A percentile compares a stretch with the other conserved stretches of the same genome.
Conservation (phyloP, 495 filamentous ascomycete genomes). For the Penicillium psychrofluorescens region DNA sequence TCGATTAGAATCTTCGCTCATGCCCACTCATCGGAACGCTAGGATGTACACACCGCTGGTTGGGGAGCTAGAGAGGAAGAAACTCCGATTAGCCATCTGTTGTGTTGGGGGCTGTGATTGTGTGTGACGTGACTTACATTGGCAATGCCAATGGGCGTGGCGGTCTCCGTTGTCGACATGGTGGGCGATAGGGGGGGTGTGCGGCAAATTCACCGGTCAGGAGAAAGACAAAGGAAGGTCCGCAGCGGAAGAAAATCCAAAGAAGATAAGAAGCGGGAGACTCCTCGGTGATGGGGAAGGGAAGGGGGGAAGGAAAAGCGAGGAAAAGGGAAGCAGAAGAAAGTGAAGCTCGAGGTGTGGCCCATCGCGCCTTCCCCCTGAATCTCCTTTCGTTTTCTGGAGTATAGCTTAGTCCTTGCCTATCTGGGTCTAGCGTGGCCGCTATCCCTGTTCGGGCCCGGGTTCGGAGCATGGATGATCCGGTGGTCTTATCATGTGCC, state of each 20-base stretch:
- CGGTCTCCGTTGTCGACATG: constrained; percentile 78
- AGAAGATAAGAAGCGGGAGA: constrained; percentile 13
- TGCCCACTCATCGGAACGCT: constrained; percentile 4
- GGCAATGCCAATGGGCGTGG: constrained; percentile 97
- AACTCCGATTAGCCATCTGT: constrained; percentile 12
- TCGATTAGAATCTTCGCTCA: constrained; percentile 24
- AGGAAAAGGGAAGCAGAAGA: constrained; percentile 16
- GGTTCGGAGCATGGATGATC: constrained; percentile 18
- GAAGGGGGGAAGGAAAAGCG: constrained; percentile 4
- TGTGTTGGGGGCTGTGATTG: no score
- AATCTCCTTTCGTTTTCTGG: constrained; percentile 32
- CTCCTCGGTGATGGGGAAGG: constrained; percentile 6
- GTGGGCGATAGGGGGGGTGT: constrained; percentile 26
- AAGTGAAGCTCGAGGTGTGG: not conserved
- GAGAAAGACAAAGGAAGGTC: no score
- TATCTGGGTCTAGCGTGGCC: constrained; percentile 15
- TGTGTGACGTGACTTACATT: constrained; percentile 53
- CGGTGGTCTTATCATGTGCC: constrained; percentile 19
- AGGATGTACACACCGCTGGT: constrained; percentile 61
- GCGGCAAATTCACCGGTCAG: constrained; percentile 3
- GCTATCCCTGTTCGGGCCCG: constrained; percentile 10
- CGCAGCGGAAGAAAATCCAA: constrained; percentile 3
- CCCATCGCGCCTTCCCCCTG: constrained; percentile 23
- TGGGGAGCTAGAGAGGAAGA: constrained; percentile 56
- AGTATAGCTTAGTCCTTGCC: constrained; percentile 26